Evolutionary conservation across 495 filamentous ascomycete species (phyloP).

Genomic region (Lindgomyces ingoldianus): DNA sequence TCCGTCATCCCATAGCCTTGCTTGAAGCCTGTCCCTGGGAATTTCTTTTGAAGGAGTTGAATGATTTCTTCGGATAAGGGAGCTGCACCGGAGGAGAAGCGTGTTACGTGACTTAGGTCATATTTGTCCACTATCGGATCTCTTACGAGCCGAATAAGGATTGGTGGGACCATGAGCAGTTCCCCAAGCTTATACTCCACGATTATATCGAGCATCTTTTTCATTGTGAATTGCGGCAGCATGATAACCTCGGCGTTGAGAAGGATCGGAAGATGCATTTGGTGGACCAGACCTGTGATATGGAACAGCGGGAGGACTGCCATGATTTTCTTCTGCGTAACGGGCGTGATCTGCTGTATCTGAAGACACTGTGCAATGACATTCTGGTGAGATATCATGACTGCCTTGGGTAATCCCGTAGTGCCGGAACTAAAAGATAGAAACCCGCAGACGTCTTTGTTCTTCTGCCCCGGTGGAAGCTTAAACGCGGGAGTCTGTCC

Average conservation of each 20-base stretch:
- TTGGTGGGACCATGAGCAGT: slow-evolving; percentile 62
- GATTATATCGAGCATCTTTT: slow-evolving; percentile 52
- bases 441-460: slow-evolving; percentile 58
- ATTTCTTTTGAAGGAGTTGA: slow-evolving; percentile 56
- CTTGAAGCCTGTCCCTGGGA: slow-evolving; percentile 65
- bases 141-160: slow-evolving; percentile 66
- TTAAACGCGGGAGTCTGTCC: slow-evolving; percentile 49
- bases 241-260: slow-evolving; percentile 32
- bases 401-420: slow-evolving; percentile 55
- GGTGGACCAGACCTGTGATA: slow-evolving; percentile 59
- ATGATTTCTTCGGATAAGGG: slow-evolving; percentile 66
- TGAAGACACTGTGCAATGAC: slow-evolving; percentile 64
- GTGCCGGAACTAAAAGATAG: slow-evolving; percentile 49
- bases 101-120: slow-evolving; percentile 55
- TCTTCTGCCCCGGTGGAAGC: slow-evolving; percentile 53
- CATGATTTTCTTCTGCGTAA: slow-evolving; percentile 52
- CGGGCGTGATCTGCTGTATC: slow-evolving; percentile 51
- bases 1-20: slow-evolving; percentile 73
- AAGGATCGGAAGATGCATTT: slow-evolving; percentile 55
- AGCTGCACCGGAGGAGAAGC: slow-evolving; percentile 63
- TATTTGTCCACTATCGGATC: slow-evolving; percentile 64
- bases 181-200: slow-evolving; percentile 59
- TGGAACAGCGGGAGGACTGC: slow-evolving; percentile 66
- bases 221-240: slow-evolving; percentile 60
- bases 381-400: slow-evolving; percentile 66